phyloP scores from a whole-genome alignment of 2,329 filamentous ascomycete species.

The Colletotrichum simmondsii region DNA sequence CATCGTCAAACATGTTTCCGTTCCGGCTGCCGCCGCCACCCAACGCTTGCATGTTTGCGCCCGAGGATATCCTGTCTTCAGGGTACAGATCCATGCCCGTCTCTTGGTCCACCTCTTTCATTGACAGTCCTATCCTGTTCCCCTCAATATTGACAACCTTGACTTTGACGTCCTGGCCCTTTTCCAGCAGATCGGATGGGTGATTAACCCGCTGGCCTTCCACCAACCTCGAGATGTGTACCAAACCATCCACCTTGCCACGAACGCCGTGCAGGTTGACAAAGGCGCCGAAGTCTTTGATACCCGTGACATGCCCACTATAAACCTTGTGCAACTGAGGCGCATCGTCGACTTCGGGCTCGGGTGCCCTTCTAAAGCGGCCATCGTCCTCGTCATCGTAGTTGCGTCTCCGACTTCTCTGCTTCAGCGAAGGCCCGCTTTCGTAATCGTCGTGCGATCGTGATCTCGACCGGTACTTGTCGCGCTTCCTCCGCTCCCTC shows the following conservation, averaged over 20 bases:
- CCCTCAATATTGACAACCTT: constrained; percentile 92
- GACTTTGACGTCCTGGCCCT: constrained; percentile 87
- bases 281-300: constrained; percentile 97
- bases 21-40: constrained; percentile 71
- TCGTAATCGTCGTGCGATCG: constrained; percentile 62
- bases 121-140: constrained; percentile 84
- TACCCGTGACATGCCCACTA: constrained; percentile 86
- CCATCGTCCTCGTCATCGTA: constrained; percentile 65
- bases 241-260: constrained; percentile 91
- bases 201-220: constrained; percentile 90
- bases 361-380: constrained; percentile 72
- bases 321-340: constrained; percentile 90
- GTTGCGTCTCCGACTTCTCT: constrained; percentile 48
- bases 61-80: constrained; percentile 82
- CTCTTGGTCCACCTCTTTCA: constrained; percentile 96
- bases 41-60: constrained; percentile 88
- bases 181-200: constrained; percentile 85
- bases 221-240: constrained; percentile 91
- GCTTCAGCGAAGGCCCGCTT: constrained; percentile 39
- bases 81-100: constrained; percentile 87
- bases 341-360: constrained; percentile 81
- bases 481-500: constrained; percentile 50
- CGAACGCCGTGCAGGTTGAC: constrained; percentile 89
- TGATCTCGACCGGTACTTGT: constrained; percentile 49
- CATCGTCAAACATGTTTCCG: constrained; percentile 69